Percentiles rank a stretch among this genome's conserved stretches.
Conservation (phyloP, 1,284 basidiomycete species). For the Tausonia pullulans region DNA sequence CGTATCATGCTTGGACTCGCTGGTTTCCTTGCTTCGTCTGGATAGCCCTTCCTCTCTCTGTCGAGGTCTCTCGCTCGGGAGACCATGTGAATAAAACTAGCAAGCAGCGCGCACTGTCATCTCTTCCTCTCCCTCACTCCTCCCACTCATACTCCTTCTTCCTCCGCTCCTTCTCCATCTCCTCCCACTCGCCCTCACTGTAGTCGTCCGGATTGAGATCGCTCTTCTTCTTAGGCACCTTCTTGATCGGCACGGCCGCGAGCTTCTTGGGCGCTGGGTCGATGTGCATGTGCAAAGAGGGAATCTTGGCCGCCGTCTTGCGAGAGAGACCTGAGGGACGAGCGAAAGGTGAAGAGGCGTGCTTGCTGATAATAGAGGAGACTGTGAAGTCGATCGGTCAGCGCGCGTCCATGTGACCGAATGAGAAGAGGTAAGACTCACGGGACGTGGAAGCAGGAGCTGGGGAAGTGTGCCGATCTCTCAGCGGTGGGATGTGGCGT, state of each 20-base stretch:
- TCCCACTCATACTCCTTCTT: slow-evolving; percentile 4
- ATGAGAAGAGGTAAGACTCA: not conserved
- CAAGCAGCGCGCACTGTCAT: too few relatives aligned
- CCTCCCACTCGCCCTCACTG: slow-evolving; percentile 12
- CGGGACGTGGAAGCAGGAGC: not conserved
- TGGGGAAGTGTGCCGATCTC: not conserved
- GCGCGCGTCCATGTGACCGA: not conserved
- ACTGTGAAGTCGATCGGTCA: not conserved
- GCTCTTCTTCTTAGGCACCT: slow-evolving; percentile 7
- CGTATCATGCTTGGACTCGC: too few relatives aligned
- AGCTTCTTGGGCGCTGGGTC: slow-evolving; percentile 1
- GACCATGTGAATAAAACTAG: too few relatives aligned
- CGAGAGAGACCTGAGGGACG: not conserved
- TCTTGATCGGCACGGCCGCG: slow-evolving; percentile 1
- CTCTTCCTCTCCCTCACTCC: not conserved
- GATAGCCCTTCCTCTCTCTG: too few relatives aligned
- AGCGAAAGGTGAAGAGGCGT: not conserved
- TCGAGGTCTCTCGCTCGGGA: too few relatives aligned
- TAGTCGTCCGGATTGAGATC: slow-evolving; percentile 7
- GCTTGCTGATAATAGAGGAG: not conserved
- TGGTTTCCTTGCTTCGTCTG: too few relatives aligned
- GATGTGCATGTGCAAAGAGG: not conserved
- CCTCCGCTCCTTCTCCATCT: slow-evolving; percentile 5
- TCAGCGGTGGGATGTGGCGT: not conserved
- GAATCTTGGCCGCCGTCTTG: not conserved